phyloP scores from a whole-genome alignment of 202 grass and related monocot species.

The Dendrocalamus latiflorus region DNA sequence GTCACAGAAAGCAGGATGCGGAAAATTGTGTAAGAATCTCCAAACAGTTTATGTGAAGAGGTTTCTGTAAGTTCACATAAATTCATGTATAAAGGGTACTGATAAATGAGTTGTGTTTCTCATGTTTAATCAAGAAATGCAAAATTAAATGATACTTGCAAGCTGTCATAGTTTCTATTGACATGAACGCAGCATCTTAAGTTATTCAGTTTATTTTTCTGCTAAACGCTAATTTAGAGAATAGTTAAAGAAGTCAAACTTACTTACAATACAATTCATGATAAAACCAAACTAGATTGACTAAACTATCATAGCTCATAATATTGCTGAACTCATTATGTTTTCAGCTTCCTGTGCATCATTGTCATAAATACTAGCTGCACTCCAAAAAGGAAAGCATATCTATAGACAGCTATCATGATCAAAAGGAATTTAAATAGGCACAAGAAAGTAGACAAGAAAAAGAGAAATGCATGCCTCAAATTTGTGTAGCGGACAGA shows the following conservation, averaged over 20 bases:
- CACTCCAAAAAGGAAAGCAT: neutral
- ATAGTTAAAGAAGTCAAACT: neutral
- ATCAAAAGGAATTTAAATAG: neutral
- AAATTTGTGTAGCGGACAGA: neutral
- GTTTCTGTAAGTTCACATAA: neutral
- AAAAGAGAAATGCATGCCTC: neutral
- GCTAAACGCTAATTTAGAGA: neutral
- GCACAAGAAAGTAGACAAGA: neutral
- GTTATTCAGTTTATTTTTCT: neutral
- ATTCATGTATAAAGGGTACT: neutral
- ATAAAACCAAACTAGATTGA: neutral
- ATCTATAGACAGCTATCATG: neutral
- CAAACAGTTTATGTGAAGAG: neutral
- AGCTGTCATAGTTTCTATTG: neutral
- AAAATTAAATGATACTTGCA: neutral
- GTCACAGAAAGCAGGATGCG: neutral
- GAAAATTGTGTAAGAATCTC: neutral
- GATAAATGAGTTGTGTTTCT: neutral
- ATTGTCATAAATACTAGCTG: neutral
- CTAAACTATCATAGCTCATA: neutral
- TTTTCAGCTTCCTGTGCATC: neutral
- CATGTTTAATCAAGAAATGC: neutral
- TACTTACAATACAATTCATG: neutral
- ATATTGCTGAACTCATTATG: neutral
- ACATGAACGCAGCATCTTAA: neutral